Base-by-base conservation (phyloP, 2,329 filamentous ascomycete genomes). In the Penicillium sp. region DNA sequence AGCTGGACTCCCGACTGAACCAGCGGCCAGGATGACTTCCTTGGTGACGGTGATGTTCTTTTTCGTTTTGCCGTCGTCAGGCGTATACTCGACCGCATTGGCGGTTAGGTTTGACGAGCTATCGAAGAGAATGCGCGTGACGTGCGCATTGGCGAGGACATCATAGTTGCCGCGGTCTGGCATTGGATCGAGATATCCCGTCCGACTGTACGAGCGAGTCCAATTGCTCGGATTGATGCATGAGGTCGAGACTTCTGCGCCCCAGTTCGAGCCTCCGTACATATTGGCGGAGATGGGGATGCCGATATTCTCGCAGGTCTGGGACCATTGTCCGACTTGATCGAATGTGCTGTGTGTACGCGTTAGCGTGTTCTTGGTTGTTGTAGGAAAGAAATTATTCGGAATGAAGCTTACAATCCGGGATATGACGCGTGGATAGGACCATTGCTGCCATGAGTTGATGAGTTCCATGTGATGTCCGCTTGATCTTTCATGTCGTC, bases 1-100 rank as follows among this genome's bases (percentile, higher is more conserved):
- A 66, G 81, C 82, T 2, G 80, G 86, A 28, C 81, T 85, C 62
- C 80, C 80, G 29, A 83, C 71, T 29, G 78, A 79, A 0, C 86
- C 86, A 3, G 83, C 82, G 0, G 63, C 26, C 1, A 70, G 45
- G 23, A 66, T 60, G 7, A 66, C 69, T 54, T 69, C 67, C 36
- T 69, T 69, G 9, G 55, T 66, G 2, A 69, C 63, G 23, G 63
- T 64, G 37, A 68, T 59, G 0, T 52, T 63, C 37, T 57, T 44
- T 8, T 58, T 71, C 1, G 63, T 69, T 5, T 54, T 58, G 10
- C 69, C 70, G 8, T 60, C 57, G 26, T 71, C 66, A 2, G 53
- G 59, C 1, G 66, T 69, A 43, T 72, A 72, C 52, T 72, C 68
- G 16, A 72, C 70, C 23, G 62, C 63, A 26, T 56, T 64, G 6